Percentiles rank a stretch among this genome's conserved stretches.
These are phyloP conservation scores for Fusarium lyarnte DNA, from an alignment of 2,329 filamentous ascomycete genomes.

Conservation along the genomic window DNA sequence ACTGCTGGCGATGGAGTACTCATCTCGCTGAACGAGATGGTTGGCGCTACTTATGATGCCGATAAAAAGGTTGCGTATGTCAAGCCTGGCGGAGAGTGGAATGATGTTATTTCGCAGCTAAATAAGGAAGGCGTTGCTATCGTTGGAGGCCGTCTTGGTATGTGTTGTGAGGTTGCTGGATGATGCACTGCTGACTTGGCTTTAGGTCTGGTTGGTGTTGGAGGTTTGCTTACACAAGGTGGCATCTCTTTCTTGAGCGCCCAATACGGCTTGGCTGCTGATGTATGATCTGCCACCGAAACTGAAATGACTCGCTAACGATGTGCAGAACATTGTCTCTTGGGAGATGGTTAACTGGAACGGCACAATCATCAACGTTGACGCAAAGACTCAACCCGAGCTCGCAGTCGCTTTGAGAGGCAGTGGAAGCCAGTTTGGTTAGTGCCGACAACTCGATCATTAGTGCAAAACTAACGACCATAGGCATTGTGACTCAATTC, in stretches of 20 bases:
- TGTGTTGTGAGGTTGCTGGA: fast-evolving
- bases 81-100: slow-evolving; percentile 26
- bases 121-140: slow-evolving; percentile 8
- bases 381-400: not conserved
- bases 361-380: slow-evolving; percentile 8
- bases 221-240: slow-evolving; percentile 2
- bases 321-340: not conserved
- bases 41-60: slow-evolving; percentile 5
- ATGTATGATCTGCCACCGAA: not conserved
- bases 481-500: slow-evolving; percentile 6
- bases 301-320: not conserved
- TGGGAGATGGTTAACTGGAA: slow-evolving; percentile 24
- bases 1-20: slow-evolving; percentile 11
- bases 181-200: fast-evolving
- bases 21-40: slow-evolving; percentile 9
- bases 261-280: slow-evolving; percentile 18
- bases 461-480: fast-evolving
- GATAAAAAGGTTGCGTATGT: slow-evolving; percentile 14
- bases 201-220: slow-evolving; percentile 9
- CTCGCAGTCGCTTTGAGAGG: slow-evolving; percentile 16
- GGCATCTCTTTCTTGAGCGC: slow-evolving; percentile 22
- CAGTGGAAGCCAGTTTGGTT: slow-evolving; percentile 19
- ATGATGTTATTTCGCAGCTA: slow-evolving; percentile 7
- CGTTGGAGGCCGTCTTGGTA: slow-evolving; percentile 3
- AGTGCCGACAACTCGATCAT: fast-evolving